Conservation (phyloP, 331 rosid genomes). For the Arachis monticola region DNA sequence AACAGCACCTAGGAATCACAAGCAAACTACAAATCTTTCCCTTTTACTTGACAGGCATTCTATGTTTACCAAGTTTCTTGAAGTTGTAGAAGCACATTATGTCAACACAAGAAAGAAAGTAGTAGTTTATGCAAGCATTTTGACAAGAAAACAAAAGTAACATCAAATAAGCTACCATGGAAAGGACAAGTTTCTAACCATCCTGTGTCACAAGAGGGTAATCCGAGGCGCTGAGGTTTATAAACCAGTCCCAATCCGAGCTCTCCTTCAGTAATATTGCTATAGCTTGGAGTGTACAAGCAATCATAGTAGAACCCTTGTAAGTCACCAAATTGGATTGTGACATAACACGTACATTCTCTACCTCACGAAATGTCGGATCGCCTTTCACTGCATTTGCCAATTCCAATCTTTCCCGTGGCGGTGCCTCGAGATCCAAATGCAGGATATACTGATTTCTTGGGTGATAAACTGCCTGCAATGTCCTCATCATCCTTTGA, state of each 20-base stretch:
- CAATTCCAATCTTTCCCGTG: conserved; percentile 93
- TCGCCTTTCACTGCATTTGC: conserved; percentile 85
- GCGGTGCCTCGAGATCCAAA: conserved; percentile 98
- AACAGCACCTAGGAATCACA: conserved; percentile 15
- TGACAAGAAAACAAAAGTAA: conserved; percentile 2
- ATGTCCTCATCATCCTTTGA: conserved; percentile 93
- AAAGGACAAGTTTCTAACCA: conserved; percentile 61
- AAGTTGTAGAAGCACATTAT: conserved; percentile 5
- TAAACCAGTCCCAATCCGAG: conserved; percentile 94
- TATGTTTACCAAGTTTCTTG: not conserved
- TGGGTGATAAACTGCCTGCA: conserved; percentile 90
- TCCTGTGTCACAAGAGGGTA: conserved; percentile 98
- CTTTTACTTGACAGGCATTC: conserved; percentile 9
- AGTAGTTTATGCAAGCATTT: conserved; percentile 32
- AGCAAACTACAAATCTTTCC: conserved; percentile 20
- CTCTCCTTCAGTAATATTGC: conserved; percentile 89
- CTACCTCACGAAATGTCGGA: conserved; percentile 72
- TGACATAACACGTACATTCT: conserved; percentile 94
- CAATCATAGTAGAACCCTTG: conserved; percentile 98
- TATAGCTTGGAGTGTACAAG: conserved; percentile 95
- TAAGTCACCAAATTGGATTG: conserved; percentile 98
- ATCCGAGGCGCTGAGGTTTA: conserved; percentile 97
- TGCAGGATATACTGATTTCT: conserved; percentile 91
- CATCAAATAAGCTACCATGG: conserved; percentile 27
- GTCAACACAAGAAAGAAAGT: conserved; percentile 12